Evolutionary conservation across 768 basidiomycete species (phyloP).

Genomic region (Tulasnella sp.): DNA sequence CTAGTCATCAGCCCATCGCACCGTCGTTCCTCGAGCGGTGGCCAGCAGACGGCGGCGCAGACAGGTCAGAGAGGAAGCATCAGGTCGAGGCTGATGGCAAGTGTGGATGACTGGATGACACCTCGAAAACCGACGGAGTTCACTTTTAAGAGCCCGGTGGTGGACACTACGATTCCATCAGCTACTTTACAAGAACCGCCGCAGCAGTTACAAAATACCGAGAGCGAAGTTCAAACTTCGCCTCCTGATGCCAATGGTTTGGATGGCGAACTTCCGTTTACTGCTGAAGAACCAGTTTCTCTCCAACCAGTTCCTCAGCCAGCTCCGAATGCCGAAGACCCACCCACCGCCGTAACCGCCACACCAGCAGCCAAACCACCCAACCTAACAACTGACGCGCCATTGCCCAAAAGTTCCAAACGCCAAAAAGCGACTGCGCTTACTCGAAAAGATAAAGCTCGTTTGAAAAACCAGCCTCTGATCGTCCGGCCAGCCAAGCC

Average conservation of each 20-base stretch:
- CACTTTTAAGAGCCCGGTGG: background rate
- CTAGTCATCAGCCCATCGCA: background rate
- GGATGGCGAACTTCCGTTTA: background rate
- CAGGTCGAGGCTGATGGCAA: background rate
- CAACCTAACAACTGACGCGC: background rate
- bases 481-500: background rate
- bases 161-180: background rate
- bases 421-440: background rate
- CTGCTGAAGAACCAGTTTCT: background rate
- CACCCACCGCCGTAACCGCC: background rate
- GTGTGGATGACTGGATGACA: background rate
- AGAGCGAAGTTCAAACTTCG: background rate
- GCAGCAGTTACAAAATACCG: background rate
- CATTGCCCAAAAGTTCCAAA: background rate
- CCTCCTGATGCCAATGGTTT: background rate
- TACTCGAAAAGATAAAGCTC: background rate
- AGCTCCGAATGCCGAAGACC: background rate
- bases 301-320: background rate
- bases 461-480: background rate
- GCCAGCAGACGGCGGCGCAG: background rate
- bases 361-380: background rate
- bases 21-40: background rate
- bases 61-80: background rate
- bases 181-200: background rate
- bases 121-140: background rate